Evolutionary conservation across 23 red algal species (phyloP).

Genomic region (Gracilariopsis chorda): DNA sequence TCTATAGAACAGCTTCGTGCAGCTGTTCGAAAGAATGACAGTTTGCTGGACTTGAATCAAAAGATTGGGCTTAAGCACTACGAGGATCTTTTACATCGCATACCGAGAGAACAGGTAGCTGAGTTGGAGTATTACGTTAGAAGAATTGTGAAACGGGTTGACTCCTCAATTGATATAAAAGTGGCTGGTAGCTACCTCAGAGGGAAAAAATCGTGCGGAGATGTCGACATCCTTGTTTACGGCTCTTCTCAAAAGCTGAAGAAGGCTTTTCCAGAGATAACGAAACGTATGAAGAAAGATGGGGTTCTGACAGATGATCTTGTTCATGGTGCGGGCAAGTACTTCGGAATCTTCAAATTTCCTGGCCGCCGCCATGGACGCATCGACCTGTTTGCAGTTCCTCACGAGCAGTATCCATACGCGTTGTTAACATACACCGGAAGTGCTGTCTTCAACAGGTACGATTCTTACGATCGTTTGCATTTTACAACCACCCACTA

Average conservation of each 20-base stretch:
- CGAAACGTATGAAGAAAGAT: constrained; percentile 31
- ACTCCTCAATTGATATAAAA: not conserved
- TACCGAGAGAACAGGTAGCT: constrained; percentile 36
- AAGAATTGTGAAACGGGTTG: constrained; percentile 27
- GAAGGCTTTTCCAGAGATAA: not conserved
- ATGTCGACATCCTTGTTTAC: constrained; percentile 52
- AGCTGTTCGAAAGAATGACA: not conserved
- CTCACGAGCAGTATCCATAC: constrained; percentile 59
- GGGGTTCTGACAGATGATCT: constrained; percentile 66
- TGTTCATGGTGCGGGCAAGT: constrained; percentile 32
- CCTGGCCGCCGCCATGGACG: constrained; percentile 43
- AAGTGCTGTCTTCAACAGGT: constrained; percentile 66
- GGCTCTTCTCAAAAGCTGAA: not conserved
- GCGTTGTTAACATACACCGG: constrained; percentile 63
- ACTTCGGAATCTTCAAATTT: constrained; percentile 58
- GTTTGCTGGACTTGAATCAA: constrained; percentile 39
- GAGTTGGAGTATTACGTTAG: constrained; percentile 44
- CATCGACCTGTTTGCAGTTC: constrained; percentile 66
- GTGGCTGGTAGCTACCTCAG: constrained; percentile 71
- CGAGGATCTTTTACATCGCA: constrained; percentile 56
- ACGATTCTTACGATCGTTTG: not conserved
- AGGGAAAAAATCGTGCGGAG: constrained; percentile 40
- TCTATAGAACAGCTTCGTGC: constrained; percentile 12
- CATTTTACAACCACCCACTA: not conserved
- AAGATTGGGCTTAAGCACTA: constrained; percentile 51